A percentile compares a stretch with the other conserved stretches of the same genome.
Conservation (phyloP, 495 filamentous ascomycete species). For the Hypoxylon fragiforme region DNA sequence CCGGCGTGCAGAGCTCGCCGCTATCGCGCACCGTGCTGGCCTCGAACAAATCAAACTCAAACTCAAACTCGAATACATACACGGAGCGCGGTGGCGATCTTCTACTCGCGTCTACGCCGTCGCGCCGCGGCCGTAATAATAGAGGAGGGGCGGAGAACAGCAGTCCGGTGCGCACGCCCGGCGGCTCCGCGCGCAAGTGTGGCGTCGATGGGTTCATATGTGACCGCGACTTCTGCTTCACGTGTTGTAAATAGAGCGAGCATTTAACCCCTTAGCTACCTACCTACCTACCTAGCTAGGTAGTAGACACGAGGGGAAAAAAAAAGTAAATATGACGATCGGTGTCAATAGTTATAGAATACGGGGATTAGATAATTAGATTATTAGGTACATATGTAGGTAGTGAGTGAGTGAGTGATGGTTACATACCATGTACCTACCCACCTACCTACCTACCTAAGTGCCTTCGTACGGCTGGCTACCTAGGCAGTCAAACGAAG, state of each 20-base stretch:
- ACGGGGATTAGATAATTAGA: no score
- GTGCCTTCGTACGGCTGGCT: no score
- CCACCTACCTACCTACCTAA: neutral
- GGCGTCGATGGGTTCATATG: slow-evolving; percentile 53
- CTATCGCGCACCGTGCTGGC: slow-evolving; percentile 24
- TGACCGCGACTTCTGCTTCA: slow-evolving; percentile 53
- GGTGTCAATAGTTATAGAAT: no score
- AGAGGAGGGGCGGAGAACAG: slow-evolving; percentile 1
- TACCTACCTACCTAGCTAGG: no score
- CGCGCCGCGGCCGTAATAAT: neutral
- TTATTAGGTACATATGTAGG: no score
- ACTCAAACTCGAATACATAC: neutral
- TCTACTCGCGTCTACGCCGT: slow-evolving; percentile 17
- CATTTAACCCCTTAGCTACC: no score
- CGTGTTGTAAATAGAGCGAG: slow-evolving; percentile 37
- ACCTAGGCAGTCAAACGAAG: no score
- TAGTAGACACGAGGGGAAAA: no score
- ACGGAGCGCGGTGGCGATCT: neutral
- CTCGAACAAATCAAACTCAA: no score
- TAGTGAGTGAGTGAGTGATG: no score
- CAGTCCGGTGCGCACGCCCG: slow-evolving; percentile 42
- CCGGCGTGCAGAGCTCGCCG: slow-evolving; percentile 29
- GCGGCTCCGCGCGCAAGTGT: slow-evolving; percentile 48
- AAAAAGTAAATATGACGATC: no score
- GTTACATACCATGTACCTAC: no score